A percentile compares a stretch with the other conserved stretches of the same genome.
Evolutionary conservation across 2,329 filamentous ascomycete genomes (phyloP).

Genomic region (Botrytis byssoidea): DNA sequence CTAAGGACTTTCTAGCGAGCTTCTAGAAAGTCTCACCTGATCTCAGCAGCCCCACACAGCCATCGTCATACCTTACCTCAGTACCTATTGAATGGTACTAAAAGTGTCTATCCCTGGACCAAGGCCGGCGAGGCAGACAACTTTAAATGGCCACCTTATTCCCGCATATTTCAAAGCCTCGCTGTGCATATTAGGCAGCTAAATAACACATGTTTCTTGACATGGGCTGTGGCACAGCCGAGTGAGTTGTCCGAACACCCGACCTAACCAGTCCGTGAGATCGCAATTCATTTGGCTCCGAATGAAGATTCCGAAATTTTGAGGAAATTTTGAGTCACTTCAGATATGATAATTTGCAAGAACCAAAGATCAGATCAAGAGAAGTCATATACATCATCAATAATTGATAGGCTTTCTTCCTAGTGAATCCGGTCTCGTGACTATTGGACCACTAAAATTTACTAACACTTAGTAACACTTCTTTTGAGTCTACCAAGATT

Average conservation of each 20-base stretch:
- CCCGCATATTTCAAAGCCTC: neutral
- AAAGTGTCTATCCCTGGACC: neutral
- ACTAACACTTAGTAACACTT: neutral
- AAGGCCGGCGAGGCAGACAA: conserved; percentile 1
- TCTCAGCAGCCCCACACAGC: neutral
- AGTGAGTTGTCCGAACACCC: neutral
- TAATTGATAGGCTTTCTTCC: neutral
- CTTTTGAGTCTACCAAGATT: neutral
- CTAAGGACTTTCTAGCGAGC: conserved; percentile 17
- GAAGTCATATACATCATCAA: neutral
- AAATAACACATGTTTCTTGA: neutral
- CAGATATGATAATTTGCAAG: neutral
- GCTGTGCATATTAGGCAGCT: conserved; percentile 1
- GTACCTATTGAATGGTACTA: neutral
- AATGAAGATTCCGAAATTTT: neutral
- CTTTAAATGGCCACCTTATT: neutral
- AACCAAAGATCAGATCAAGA: neutral
- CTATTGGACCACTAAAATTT: neutral
- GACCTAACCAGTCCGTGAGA: neutral
- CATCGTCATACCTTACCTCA: neutral
- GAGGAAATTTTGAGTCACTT: neutral
- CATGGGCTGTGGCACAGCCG: neutral
- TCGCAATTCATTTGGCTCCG: neutral
- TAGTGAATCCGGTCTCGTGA: neutral
- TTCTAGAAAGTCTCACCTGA: conserved; percentile 21